Evolutionary conservation across 2,329 filamentous ascomycete species (phyloP).

Genomic region (Rutstroemia sydowiana): DNA sequence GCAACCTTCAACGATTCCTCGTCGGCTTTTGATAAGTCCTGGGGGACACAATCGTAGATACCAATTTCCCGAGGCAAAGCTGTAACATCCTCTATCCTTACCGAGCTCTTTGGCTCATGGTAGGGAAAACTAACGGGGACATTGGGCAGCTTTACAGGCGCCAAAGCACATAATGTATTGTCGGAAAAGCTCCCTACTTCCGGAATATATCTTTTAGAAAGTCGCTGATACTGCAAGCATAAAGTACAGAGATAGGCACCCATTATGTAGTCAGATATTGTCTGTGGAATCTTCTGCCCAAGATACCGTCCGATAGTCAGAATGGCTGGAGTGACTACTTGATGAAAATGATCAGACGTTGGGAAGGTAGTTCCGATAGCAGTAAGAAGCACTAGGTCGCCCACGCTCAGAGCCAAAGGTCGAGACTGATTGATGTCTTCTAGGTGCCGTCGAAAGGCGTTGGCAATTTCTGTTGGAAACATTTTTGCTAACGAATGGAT

Average conservation of each 20-base stretch:
- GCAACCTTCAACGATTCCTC: slow-evolving; percentile 43
- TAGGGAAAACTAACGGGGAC: slow-evolving; percentile 52
- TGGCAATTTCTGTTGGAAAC: slow-evolving; percentile 70
- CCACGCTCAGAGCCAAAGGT: slow-evolving; percentile 47
- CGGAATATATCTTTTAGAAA: slow-evolving; percentile 82
- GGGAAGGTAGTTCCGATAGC: slow-evolving; percentile 82
- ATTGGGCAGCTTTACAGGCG: slow-evolving; percentile 44
- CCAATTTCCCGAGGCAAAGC: slow-evolving; percentile 44
- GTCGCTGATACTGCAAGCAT: slow-evolving; percentile 70
- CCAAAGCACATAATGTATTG: slow-evolving; percentile 63
- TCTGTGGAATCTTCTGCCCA: slow-evolving; percentile 64
- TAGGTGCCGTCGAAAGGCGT: slow-evolving; percentile 70
- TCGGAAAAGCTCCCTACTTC: slow-evolving; percentile 78
- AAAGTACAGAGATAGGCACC: slow-evolving; percentile 77
- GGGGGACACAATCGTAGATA: slow-evolving; percentile 48
- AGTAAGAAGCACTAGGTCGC: slow-evolving; percentile 77
- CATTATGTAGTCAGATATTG: slow-evolving; percentile 57
- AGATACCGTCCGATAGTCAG: slow-evolving; percentile 79
- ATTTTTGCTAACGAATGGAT: slow-evolving; percentile 87
- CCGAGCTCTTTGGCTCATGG: slow-evolving; percentile 45
- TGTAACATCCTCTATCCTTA: slow-evolving; percentile 42
- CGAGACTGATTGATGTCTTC: slow-evolving; percentile 43
- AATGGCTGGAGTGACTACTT: slow-evolving; percentile 84
- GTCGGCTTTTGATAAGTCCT: slow-evolving; percentile 20
- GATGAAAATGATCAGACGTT: slow-evolving; percentile 95